phyloP scores from a whole-genome alignment of 75 land plant species.

The Cupressus sempervirens region DNA sequence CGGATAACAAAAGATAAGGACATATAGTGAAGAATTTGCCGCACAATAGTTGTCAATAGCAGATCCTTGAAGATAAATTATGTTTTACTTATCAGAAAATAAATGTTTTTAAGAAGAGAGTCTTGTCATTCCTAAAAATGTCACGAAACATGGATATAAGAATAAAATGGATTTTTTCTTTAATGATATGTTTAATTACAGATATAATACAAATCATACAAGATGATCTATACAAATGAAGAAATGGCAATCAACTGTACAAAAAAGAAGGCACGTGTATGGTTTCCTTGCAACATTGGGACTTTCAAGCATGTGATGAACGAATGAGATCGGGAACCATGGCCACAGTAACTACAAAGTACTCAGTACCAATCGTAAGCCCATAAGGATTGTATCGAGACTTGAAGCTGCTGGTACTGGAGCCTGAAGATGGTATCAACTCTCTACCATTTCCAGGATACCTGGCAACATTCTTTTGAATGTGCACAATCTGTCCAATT shows the following conservation, averaged over 20 bases:
- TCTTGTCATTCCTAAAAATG: not conserved
- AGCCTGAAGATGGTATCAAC: not conserved
- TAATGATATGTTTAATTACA: not conserved
- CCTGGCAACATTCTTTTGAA: constrained; percentile 65
- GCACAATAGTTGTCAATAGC: not conserved
- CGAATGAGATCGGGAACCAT: constrained; percentile 88
- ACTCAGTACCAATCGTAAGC: constrained; percentile 82
- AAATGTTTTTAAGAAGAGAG: not conserved
- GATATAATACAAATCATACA: constrained; percentile 1
- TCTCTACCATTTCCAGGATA: constrained; percentile 21
- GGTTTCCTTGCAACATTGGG: constrained; percentile 28
- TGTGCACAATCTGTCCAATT: constrained; percentile 98
- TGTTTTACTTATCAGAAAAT: not conserved
- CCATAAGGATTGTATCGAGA: constrained; percentile 65
- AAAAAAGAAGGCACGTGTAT: constrained; percentile 10
- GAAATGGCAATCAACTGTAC: constrained; percentile 1
- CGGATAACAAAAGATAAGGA: not conserved
- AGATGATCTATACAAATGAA: not conserved
- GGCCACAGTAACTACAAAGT: constrained; percentile 89
- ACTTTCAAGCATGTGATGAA: constrained; percentile 45
- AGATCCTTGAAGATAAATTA: not conserved
- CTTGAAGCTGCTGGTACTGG: constrained; percentile 23
- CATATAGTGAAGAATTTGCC: not conserved
- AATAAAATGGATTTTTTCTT: not conserved
- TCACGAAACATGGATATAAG: not conserved